Percentiles rank a stretch among this genome's conserved stretches.
phyloP scores from a whole-genome alignment of 31 red algal species.

The Porphyra umbilicalis region DNA sequence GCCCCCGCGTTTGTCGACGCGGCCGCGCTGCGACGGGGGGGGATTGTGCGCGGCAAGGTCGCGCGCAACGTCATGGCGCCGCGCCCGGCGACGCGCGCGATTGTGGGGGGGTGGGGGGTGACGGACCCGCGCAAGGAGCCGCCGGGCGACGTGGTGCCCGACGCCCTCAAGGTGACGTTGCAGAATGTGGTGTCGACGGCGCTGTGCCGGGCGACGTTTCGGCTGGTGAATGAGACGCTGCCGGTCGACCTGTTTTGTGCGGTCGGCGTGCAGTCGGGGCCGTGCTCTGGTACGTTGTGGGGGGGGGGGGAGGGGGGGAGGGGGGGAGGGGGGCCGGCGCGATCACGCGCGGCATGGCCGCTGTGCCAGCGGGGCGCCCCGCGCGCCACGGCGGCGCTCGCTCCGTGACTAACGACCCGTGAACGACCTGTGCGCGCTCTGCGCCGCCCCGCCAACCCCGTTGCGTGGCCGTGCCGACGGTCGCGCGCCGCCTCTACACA shows the following conservation, averaged over 20 bases:
- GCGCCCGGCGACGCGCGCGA: not conserved
- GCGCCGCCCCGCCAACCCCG: not conserved
- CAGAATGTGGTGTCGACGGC: not conserved
- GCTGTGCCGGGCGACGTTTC: not conserved
- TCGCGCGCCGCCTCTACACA: too few relatives aligned
- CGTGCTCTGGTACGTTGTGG: not conserved
- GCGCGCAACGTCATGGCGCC: not conserved
- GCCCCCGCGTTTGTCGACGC: not conserved
- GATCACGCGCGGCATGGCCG: too few relatives aligned
- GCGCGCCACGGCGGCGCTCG: too few relatives aligned
- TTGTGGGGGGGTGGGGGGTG: not conserved
- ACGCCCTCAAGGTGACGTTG: not conserved
- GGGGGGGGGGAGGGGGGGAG: not conserved
- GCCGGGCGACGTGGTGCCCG: not conserved
- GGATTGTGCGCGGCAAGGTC: not conserved
- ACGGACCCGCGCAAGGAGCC: not conserved
- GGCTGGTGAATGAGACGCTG: not conserved
- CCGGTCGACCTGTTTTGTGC: not conserved
- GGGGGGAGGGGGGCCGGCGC: not conserved
- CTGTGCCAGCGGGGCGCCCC: too few relatives aligned
- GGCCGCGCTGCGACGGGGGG: not conserved
- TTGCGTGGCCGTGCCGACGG: not conserved
- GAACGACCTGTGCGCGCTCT: too few relatives aligned
- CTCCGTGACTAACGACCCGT: too few relatives aligned
- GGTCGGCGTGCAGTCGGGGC: not conserved